These are phyloP conservation scores for Alternaria consortialis DNA, from an alignment of 2,329 filamentous ascomycete species.

Conservation along the genomic window DNA sequence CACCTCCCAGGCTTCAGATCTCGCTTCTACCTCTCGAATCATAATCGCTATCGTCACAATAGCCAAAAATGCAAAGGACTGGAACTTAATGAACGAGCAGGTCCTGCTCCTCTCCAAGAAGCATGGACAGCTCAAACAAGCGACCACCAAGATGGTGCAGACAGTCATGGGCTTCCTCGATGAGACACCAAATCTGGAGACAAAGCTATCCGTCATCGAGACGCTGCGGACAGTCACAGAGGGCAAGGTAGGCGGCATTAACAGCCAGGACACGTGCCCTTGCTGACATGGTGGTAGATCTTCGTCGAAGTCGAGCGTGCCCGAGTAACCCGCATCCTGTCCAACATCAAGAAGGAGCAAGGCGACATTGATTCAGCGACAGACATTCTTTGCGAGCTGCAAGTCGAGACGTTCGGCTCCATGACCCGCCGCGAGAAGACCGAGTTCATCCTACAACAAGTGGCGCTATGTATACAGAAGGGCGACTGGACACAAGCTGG, in stretches of 20 bases:
- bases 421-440: conserved; percentile 98
- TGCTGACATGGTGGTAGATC: conserved; percentile 66
- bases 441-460: conserved; percentile 96
- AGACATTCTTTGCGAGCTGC: conserved; percentile 94
- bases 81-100: conserved; percentile 95
- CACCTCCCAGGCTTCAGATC: conserved; percentile 80
- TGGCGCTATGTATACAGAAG: conserved; percentile 91
- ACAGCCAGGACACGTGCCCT: background rate
- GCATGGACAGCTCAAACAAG: conserved; percentile 99
- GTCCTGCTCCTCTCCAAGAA: conserved; percentile 97
- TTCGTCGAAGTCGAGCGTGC: conserved; percentile 99
- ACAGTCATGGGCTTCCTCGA: conserved; percentile 92
- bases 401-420: conserved; percentile 98
- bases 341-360: conserved; percentile 96
- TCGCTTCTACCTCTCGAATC: conserved; percentile 90
- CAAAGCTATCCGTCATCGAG: conserved; percentile 92
- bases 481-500: conserved; percentile 95
- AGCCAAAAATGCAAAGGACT: conserved; percentile 91
- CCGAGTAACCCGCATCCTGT: conserved; percentile 91
- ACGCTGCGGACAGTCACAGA: conserved; percentile 95
- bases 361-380: conserved; percentile 89
- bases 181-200: conserved; percentile 82
- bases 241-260: conserved; percentile 73
- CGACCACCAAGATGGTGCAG: conserved; percentile 99
- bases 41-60: conserved; percentile 90